Base-by-base conservation (phyloP, 495 filamentous ascomycete genomes). In the Aspergillus saccharolyticus region DNA sequence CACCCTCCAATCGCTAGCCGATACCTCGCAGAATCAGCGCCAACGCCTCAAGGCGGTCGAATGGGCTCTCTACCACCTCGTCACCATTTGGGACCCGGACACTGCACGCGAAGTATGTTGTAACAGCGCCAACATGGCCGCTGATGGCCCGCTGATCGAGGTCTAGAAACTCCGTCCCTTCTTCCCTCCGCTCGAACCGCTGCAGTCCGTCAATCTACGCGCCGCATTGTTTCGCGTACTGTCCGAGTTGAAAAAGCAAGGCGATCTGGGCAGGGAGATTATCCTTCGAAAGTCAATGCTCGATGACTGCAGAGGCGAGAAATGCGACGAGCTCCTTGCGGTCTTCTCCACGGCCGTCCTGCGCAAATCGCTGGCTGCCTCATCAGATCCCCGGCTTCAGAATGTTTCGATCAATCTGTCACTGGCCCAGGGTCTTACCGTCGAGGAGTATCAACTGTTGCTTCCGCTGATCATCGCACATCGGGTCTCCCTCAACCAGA, bases 171-270 rank as follows among this genome's bases (percentile, higher is more conserved):
- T 96, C 14, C 88, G 85, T 43, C 89, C 91, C 0, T 95, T 93
- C 77, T 96, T 91, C 68, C 91, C 91, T 42, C 88, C 91, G 8
- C 78, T 89, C 61, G 89, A 93, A 66, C 87, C 90, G 19, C 79
- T 96, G 33, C 90, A 94, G 65, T 95, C 90, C 5, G 78, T 93
- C 62, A 96, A 96, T 66, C 83, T 96, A 14, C 89, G 91, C 57
- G 85, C 89, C 19, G 91, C 90, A 20, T 74, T 96, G n/a, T 90
- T 89, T 60, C 80, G 89, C 60, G 80, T 79, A 47, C 77, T 96
- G 42, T 86, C 88, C 55, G 86, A 91, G 28, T 76, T 89, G 50
- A 96, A 95, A 79, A 95, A 91, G 71, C 89, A 85, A 79, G 90
- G 89, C 10, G 79, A 89, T 1, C 74, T 96, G 18, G 88, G 89